phyloP scores from a whole-genome alignment of 176 grass and related monocot genomes.

The Zoysia japonica region DNA sequence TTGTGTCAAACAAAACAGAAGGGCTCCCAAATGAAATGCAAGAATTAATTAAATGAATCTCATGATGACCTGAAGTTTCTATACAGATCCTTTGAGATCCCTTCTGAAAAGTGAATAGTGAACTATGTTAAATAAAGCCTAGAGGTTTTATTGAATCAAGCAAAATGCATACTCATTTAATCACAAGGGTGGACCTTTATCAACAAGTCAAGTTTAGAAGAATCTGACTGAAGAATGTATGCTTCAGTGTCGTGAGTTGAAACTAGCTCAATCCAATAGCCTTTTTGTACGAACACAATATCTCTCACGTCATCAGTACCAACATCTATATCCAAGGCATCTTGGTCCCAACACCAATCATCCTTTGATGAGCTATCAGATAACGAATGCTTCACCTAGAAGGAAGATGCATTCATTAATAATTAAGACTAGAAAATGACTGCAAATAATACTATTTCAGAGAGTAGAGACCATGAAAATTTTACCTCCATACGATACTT shows the following conservation, averaged over 20 bases:
- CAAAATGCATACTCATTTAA: conserved; percentile 17
- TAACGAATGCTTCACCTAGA: conserved; percentile 64
- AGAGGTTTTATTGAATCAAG: conserved; percentile 31
- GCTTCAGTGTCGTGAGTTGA: conserved; percentile 84
- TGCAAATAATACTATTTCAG: not conserved
- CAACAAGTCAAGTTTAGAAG: conserved; percentile 73
- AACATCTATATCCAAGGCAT: conserved; percentile 69
- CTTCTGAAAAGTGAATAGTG: conserved; percentile 55
- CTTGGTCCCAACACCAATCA: conserved; percentile 92
- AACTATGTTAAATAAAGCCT: conserved; percentile 12
- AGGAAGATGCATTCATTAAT: conserved; percentile 5
- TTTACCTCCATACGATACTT: conserved; percentile 90
- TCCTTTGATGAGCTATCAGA: conserved; percentile 44
- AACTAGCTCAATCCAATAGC: conserved; percentile 84
- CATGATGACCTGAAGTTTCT: conserved; percentile 76
- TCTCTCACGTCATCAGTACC: conserved; percentile 74
- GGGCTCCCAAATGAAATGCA: conserved; percentile 87
- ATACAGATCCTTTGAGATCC: conserved; percentile 83
- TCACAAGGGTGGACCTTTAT: conserved; percentile 63
- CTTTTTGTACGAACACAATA: conserved; percentile 85
- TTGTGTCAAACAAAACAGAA: conserved; percentile 68
- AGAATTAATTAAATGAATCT: conserved; percentile 82
- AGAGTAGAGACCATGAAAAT: not conserved
- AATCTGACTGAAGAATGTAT: conserved; percentile 71
- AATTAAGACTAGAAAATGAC: conserved; percentile 20